Percentiles rank a stretch among this genome's conserved stretches.
Evolutionary conservation across 1,284 basidiomycete species (phyloP).

Genomic region (Sparassis latifolia): DNA sequence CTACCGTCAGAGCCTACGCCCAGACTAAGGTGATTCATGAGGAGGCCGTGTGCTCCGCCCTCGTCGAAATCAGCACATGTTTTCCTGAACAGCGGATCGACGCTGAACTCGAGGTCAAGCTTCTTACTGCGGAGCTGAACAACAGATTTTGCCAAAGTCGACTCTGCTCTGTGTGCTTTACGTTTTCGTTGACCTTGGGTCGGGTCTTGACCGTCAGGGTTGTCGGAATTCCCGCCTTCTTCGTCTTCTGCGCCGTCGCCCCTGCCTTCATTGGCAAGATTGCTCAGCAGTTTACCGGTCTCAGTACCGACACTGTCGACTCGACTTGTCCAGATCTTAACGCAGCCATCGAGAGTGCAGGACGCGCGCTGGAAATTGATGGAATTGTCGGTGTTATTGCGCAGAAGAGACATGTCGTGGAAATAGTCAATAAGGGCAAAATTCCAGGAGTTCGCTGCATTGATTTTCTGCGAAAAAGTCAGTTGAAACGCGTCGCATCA

Average conservation of each 20-base stretch:
- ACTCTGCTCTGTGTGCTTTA: constrained; percentile 61
- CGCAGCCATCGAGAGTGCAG: constrained; percentile 96
- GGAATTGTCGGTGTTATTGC: constrained; percentile 85
- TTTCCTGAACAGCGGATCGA: constrained; percentile 96
- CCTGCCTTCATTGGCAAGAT: constrained; percentile 70
- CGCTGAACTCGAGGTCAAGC: constrained; percentile 89
- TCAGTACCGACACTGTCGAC: constrained; percentile 97
- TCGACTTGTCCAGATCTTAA: constrained; percentile 99
- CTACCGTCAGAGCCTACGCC: constrained; percentile 76
- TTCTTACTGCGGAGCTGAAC: constrained; percentile 87
- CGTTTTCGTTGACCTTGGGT: constrained; percentile 50
- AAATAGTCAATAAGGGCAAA: constrained; percentile 99
- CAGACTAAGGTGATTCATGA: constrained; percentile 87
- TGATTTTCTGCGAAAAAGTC: constrained; percentile 81
- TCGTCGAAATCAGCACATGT: constrained; percentile 99
- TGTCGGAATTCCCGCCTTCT: constrained; percentile 50
- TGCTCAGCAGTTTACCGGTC: constrained; percentile 92
- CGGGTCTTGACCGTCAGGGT: constrained; percentile 52
- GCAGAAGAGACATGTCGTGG: constrained; percentile 95
- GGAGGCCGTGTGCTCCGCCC: constrained; percentile 88
- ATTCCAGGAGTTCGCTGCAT: constrained; percentile 95
- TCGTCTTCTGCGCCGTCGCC: constrained; percentile 50
- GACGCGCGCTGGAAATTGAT: constrained; percentile 99
- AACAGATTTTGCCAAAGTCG: constrained; percentile 82
- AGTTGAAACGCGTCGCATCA: not conserved